phyloP scores from a whole-genome alignment of 2,329 filamentous ascomycete species.

The Paraconiothyrium sp. region DNA sequence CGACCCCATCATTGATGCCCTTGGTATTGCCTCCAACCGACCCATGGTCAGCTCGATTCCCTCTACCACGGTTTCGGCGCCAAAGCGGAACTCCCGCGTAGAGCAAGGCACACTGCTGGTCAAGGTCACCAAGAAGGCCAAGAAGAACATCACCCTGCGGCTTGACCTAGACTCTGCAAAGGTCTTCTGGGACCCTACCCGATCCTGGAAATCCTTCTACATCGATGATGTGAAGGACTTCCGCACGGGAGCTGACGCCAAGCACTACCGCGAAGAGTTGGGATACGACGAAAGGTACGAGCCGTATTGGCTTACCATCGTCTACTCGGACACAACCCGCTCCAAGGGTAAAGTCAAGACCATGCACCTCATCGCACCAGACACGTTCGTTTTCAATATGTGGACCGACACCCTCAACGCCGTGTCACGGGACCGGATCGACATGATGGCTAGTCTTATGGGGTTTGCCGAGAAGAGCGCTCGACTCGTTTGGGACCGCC shows the following conservation, averaged over 20 bases:
- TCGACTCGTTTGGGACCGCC: constrained; percentile 83
- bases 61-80: constrained; percentile 63
- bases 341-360: constrained; percentile 79
- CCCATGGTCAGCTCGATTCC: constrained; percentile 49
- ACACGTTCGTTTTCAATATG: constrained; percentile 73
- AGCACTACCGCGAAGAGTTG: constrained; percentile 89
- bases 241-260: constrained; percentile 81
- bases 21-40: constrained; percentile 51
- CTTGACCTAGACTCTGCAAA: constrained; percentile 86
- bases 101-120: constrained; percentile 80
- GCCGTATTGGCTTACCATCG: constrained; percentile 84
- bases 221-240: constrained; percentile 96
- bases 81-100: constrained; percentile 79
- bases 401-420: constrained; percentile 88
- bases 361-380: constrained; percentile 85
- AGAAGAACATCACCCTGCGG: constrained; percentile 75
- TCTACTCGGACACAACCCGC: constrained; percentile 81
- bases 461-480: constrained; percentile 79
- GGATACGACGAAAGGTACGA: constrained; percentile 74
- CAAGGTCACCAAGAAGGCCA: constrained; percentile 87
- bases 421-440: constrained; percentile 85
- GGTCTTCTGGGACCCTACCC: constrained; percentile 84
- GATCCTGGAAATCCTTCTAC: constrained; percentile 85
- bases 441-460: constrained; percentile 88
- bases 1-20: constrained; percentile 47